Percentiles rank a stretch among this genome's conserved stretches.
Conservation (phyloP, 176 grass and related monocot genomes). For the Urochloa ruziziensis region DNA sequence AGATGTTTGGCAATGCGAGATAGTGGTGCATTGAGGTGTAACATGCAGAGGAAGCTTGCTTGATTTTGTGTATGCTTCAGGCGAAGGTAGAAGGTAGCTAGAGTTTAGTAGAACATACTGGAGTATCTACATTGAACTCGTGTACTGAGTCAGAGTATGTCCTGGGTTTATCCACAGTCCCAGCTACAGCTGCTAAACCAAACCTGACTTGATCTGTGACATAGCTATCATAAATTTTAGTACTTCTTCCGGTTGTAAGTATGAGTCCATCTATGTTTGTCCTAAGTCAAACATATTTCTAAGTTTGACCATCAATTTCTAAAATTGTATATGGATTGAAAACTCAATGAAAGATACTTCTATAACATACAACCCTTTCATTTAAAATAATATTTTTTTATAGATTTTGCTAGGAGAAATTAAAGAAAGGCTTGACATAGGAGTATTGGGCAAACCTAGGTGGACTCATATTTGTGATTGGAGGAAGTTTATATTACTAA, state of each 20-base stretch:
- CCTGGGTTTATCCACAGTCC: neutral
- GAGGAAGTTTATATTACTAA: neutral
- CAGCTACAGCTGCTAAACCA: neutral
- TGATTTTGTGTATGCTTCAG: conserved; percentile 6
- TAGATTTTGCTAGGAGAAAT: neutral
- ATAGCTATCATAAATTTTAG: neutral
- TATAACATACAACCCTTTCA: neutral
- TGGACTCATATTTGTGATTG: neutral
- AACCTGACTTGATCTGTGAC: neutral
- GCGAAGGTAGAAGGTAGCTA: neutral
- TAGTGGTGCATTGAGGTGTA: neutral
- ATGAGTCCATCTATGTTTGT: neutral
- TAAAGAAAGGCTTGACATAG: neutral
- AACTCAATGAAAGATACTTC: neutral
- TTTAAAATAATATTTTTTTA: neutral
- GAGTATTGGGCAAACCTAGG: neutral
- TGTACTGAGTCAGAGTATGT: neutral
- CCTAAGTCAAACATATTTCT: neutral
- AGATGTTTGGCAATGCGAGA: neutral
- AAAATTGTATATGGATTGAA: neutral
- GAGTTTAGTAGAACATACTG: neutral
- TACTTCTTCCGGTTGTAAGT: neutral
- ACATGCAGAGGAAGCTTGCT: neutral
- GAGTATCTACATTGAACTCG: neutral
- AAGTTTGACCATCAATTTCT: neutral